Evolutionary conservation across 129 eudicot species (phyloP).

Genomic region (Arctium minus): DNA sequence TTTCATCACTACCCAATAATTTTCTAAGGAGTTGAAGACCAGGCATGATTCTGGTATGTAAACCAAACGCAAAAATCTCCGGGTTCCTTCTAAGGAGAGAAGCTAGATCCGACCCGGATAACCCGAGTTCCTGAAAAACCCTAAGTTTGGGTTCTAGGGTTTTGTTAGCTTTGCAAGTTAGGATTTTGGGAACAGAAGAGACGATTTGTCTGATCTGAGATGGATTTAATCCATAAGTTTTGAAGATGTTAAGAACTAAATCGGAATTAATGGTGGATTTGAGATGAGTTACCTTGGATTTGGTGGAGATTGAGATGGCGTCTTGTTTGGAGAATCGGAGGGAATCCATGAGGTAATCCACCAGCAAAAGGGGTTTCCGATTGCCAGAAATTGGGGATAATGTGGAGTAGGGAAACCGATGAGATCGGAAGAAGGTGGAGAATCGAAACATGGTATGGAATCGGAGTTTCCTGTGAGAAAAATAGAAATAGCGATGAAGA

Average conservation of each 20-base stretch:
- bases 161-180: slow-evolving; percentile 27
- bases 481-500: not conserved
- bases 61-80: slow-evolving; percentile 16
- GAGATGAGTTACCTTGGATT: slow-evolving; percentile 27
- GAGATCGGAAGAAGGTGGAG: slow-evolving; percentile 7
- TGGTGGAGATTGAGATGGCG: slow-evolving; percentile 26
- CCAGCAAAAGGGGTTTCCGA: slow-evolving; percentile 13
- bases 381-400: not conserved
- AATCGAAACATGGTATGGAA: not conserved
- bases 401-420: slow-evolving; percentile 14
- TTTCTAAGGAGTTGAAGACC: slow-evolving; percentile 22
- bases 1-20: slow-evolving; percentile 32
- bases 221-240: slow-evolving; percentile 25
- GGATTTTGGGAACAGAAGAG: slow-evolving; percentile 21
- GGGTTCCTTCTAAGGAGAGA: slow-evolving; percentile 11
- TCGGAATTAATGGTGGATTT: slow-evolving; percentile 28
- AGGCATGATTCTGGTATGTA: slow-evolving; percentile 30
- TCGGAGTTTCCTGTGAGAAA: not conserved
- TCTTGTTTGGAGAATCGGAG: slow-evolving; percentile 39
- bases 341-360: slow-evolving; percentile 28
- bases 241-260: slow-evolving; percentile 21
- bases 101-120: slow-evolving; percentile 40
- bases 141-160: slow-evolving; percentile 45
- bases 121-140: slow-evolving; percentile 40
- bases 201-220: slow-evolving; percentile 36